A percentile compares a stretch with the other conserved stretches of the same genome.
phyloP scores from a whole-genome alignment of 345 rosid genomes.

The Gossypium sturtianum region DNA sequence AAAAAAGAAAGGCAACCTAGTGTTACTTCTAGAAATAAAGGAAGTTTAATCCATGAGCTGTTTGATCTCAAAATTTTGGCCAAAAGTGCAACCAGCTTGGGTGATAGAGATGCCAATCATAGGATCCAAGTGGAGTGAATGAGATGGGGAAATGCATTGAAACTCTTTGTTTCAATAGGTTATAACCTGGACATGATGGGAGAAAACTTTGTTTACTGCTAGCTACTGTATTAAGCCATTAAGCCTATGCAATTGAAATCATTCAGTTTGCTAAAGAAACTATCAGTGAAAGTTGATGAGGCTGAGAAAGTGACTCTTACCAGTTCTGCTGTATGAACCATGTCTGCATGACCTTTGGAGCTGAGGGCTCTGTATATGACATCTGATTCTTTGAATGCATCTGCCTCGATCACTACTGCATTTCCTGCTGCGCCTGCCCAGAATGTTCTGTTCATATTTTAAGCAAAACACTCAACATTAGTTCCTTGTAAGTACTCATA shows the following conservation, averaged over 20 bases:
- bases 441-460: slow-evolving; percentile 53
- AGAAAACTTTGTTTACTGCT: background rate
- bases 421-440: slow-evolving; percentile 75
- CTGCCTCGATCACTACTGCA: slow-evolving; percentile 84
- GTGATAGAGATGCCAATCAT: background rate
- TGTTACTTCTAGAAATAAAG: background rate
- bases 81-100: background rate
- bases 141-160: background rate
- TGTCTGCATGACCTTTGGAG: slow-evolving; percentile 78
- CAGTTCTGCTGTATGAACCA: slow-evolving; percentile 87
- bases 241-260: background rate
- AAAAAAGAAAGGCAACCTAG: background rate
- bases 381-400: slow-evolving; percentile 94
- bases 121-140: background rate
- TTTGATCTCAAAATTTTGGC: background rate
- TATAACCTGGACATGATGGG: background rate
- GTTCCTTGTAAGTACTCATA: background rate
- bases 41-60: background rate
- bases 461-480: slow-evolving; percentile 9
- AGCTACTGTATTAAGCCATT: background rate
- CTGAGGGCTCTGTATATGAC: slow-evolving; percentile 82
- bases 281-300: background rate
- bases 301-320: slow-evolving; percentile 27
- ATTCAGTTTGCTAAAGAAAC: background rate
- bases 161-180: background rate